Evolutionary conservation across 331 rosid genomes (phyloP).

Genomic region (Rosa hybrid): DNA sequence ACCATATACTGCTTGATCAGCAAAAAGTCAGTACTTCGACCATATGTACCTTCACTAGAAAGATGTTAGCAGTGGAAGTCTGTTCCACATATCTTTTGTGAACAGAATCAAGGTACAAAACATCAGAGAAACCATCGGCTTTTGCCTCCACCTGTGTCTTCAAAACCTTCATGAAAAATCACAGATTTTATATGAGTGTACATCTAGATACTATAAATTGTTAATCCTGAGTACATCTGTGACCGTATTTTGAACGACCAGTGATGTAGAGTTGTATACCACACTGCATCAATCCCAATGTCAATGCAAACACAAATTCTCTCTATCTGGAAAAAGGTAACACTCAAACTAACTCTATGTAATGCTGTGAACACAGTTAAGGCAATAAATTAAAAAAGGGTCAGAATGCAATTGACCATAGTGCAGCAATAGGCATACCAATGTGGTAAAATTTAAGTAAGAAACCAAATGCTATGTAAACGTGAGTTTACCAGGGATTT

Average conservation of each 20-base stretch:
- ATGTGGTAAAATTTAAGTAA: background rate
- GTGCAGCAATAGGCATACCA: background rate
- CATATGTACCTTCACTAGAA: constrained; percentile 27
- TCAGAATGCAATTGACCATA: background rate
- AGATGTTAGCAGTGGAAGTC: constrained; percentile 27
- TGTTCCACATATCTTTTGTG: constrained; percentile 24
- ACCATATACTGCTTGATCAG: background rate
- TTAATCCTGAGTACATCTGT: background rate
- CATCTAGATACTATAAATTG: background rate
- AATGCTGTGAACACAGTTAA: background rate
- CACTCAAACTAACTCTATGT: background rate
- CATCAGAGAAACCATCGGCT: constrained; percentile 21
- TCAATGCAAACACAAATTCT: background rate
- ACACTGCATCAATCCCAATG: background rate
- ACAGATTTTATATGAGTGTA: background rate
- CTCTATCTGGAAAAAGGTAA: background rate
- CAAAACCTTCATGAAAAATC: constrained; percentile 4
- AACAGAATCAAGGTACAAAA: constrained; percentile 32
- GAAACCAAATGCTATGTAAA: no score
- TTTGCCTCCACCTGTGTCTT: constrained; percentile 24
- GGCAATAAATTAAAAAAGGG: background rate
- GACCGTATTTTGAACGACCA: background rate
- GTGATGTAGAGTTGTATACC: no score
- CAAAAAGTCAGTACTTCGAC: background rate
- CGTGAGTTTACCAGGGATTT: constrained; percentile 1